A percentile compares a stretch with the other conserved stretches of the same genome.
These are phyloP conservation scores for Komagataea norvegica DNA, from an alignment of 1,139 yeast genomes.

Conservation along the genomic window DNA sequence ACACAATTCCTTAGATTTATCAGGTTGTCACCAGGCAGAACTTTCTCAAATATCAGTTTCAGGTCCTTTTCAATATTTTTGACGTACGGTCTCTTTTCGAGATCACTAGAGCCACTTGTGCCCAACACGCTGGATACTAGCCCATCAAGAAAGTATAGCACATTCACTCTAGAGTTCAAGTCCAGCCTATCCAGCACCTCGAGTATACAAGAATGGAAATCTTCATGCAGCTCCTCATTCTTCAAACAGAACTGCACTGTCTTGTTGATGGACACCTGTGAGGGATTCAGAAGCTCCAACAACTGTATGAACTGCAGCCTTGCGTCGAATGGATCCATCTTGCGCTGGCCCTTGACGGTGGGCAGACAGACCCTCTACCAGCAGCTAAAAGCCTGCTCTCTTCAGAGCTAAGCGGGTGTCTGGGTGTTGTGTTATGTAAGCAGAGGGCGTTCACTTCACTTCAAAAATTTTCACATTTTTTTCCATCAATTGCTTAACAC, in stretches of 20 bases:
- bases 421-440: background rate
- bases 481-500: background rate
- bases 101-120: background rate
- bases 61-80: slow-evolving; percentile 32
- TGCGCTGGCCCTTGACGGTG: no score
- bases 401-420: background rate
- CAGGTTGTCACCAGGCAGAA: slow-evolving; percentile 20
- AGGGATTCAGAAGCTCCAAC: slow-evolving; percentile 57
- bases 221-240: slow-evolving; percentile 61
- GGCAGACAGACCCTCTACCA: no score
- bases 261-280: slow-evolving; percentile 49
- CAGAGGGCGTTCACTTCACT: background rate
- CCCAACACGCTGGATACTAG: slow-evolving; percentile 35
- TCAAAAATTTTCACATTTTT: slow-evolving; percentile 5
- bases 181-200: slow-evolving; percentile 58
- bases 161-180: slow-evolving; percentile 58
- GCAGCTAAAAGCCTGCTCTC: background rate
- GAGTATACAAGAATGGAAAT: slow-evolving; percentile 63
- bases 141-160: slow-evolving; percentile 65
- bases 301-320: slow-evolving; percentile 63
- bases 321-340: slow-evolving; percentile 78
- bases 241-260: slow-evolving; percentile 59
- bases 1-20: slow-evolving; percentile 20
- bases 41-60: slow-evolving; percentile 16
- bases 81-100: slow-evolving; percentile 22